A percentile compares a stretch with the other conserved stretches of the same genome.
Conservation (phyloP, 1,284 basidiomycete genomes). For the Ceratobasidium sp. region DNA sequence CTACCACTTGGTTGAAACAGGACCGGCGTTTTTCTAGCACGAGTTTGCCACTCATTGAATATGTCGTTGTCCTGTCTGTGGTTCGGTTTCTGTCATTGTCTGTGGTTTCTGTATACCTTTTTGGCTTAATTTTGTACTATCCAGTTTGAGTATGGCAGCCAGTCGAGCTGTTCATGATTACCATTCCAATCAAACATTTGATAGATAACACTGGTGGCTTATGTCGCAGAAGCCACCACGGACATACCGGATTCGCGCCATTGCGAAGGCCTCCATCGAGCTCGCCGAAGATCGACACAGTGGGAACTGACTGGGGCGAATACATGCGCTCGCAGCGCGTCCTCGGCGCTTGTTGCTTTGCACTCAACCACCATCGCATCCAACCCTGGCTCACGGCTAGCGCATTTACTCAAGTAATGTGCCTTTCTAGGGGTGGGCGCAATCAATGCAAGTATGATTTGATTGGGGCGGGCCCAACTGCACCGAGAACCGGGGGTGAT, state of each 20-base stretch:
- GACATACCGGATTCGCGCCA: conserved; percentile 23
- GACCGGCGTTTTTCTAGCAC: neutral
- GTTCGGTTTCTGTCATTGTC: neutral
- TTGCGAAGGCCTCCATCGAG: neutral
- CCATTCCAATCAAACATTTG: neutral
- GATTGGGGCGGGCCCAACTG: conserved; percentile 22
- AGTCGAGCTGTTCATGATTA: neutral
- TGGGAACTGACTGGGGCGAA: neutral
- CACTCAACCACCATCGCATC: conserved; percentile 3
- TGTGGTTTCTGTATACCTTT: conserved; percentile 1
- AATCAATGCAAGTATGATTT: conserved; percentile 21
- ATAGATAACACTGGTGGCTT: conserved; percentile 33
- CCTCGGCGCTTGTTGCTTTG: conserved; percentile 20
- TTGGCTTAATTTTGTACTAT: neutral
- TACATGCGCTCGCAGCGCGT: conserved; percentile 19
- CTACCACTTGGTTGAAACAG: conserved; percentile 5
- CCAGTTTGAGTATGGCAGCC: neutral
- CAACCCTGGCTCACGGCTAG: neutral
- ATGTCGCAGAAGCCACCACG: conserved; percentile 2
- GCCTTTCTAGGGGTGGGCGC: conserved; percentile 31
- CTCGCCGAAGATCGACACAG: neutral
- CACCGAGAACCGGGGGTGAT: conserved; percentile 2
- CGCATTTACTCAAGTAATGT: conserved; percentile 25
- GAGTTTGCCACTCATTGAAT: neutral
- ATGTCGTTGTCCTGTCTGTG: neutral